Base-by-base conservation (phyloP, 1,284 basidiomycete species). In the Melampsora americana region DNA sequence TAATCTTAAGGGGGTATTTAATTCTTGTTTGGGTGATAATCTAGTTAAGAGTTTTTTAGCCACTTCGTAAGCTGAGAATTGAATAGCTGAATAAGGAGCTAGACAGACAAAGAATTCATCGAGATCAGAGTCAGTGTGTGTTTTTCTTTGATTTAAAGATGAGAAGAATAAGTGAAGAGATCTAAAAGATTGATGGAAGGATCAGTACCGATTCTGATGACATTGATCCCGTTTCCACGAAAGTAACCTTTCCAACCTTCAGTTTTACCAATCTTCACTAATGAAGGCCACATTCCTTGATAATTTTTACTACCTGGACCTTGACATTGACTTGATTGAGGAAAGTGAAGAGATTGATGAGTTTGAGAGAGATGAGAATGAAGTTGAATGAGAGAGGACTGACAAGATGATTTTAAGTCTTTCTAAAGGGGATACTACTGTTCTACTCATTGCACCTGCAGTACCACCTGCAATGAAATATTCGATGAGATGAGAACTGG, bases 331-430 rank as follows among this genome's bases (percentile, higher is more conserved):
- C 66, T 73, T 23, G n/a, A n/a, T n/a, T n/a, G n/a, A n/a, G n/a
- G n/a, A n/a, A n/a, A n/a, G n/a, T n/a, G n/a, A n/a, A n/a, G n/a
- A n/a, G n/a, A n/a, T n/a, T n/a, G n/a, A n/a, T n/a, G n/a, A n/a
- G n/a, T n/a, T n/a, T n/a, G n/a, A n/a, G n/a, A n/a, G n/a, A n/a
- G n/a, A n/a, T n/a, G n/a, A n/a, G n/a, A n/a, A 11, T 46, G 53
- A 28, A 16, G 56, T 12, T 16, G 14, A 32, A 30, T n/a, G n/a
- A n/a, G n/a, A n/a, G n/a, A n/a, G n/a, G n/a, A 83, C 90, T 81
- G 80, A 94, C 93, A 95, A 90, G 79, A 97, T 96, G 81, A 97
- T 97, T 84, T 97, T 97, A 68, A 97, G 85, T 73, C 94, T 85
- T 81, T 97, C 95, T 20, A 97, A 84, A 18, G 95, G 94, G 79